Base-by-base conservation (phyloP, 2,329 filamentous ascomycete species). In the Botryotinia narcissicola region DNA sequence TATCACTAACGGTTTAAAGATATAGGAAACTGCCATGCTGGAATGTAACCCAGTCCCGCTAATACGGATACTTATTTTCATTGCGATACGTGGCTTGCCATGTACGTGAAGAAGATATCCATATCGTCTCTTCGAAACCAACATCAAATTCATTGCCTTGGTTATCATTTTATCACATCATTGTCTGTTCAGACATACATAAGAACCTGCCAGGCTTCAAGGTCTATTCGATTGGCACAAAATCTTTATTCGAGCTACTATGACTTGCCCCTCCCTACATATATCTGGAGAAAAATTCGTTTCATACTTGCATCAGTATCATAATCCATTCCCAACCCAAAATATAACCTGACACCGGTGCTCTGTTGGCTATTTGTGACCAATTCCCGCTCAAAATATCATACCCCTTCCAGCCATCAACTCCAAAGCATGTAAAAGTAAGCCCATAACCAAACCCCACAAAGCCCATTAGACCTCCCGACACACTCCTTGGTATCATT, bases 41-140 rank as follows among this genome's bases (percentile, higher is more conserved):
- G 37, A 25, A 32, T 32, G 20, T 25, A 22, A 42, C 25, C 67
- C 22, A 42, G n/a, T n/a, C 29, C 5, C 37, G 16, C 4, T 20
- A 14, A 22, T 8, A 37, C 40, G 51, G 35, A 44, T 5, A 44
- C 25, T 42, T 51, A 69, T 73, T 73, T 69, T 73, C 71, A 73
- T 73, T 73, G 71, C 71, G 48, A 62, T 68, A 37, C 1, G 32
- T 69, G 71, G 66, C 71, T 69, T 73, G 71, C 46, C 71, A 51
- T 61, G 54, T 67, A 61, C 63, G 71, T 69, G 71, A 73, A 73
- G 71, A 73, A 73, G 71, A 73, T 69, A 25, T 25, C 3, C 12
- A 57, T 3, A 8, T 12, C 14, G 40, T 40, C 35, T 42, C 35
- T 57, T 25, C 3, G 22, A 44, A 54, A 57, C 3, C 48, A 16